Base-by-base conservation (phyloP, 805 yeast genomes). In the Starmerella khaoyaiensis region DNA sequence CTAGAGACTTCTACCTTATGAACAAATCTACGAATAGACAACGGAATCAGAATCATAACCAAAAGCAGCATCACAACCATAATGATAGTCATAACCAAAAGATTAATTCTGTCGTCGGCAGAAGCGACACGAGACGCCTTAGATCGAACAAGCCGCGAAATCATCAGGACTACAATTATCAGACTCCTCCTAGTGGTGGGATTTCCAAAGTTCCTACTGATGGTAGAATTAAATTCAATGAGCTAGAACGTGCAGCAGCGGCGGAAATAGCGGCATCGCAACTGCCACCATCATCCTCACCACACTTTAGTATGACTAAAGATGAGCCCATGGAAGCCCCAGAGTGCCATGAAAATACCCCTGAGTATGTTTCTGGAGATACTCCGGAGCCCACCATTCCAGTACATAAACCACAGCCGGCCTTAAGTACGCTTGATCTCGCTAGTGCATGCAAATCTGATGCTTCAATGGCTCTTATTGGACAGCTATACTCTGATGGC, bases 401-500 rank as follows among this genome's bases (percentile, higher is more conserved):
- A n/a, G n/a, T n/a, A n/a, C n/a, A n/a, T 5, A n/a, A 30, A 21
- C 40, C 38, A 4, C 35, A 22, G 28, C n/a, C 19, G 19, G 25
- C 33, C 19, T 35, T 45, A 5, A 22, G 45, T 12, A 31, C 3
- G 3, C 52, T 61, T 18, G 61, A 57, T 28, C 51, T 62, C 14
- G 48, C 54, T 3, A 55, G 45, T 22, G 55, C 55, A 4, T 51
- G 56, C 12, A 37, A 58, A 14, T 48, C 48, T 8, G 50, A 52
- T 15, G 58, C 63, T 3, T 48, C 57, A 1, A 50, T 55, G 1
- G 51, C 51, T 30, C 52, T 60, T 4, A 46, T 59, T 16, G 57
- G 59, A 23, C 56, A 55, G 38, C 60, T 77, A 23, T 41, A 47
- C 27, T 79, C 71, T 54, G 72, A 63, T n/a, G 57, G 61, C 20